Evolutionary conservation across 257 asterid genomes (phyloP), one percentile per base, ranked within the genome.

Genomic region (Perilla frutescens): DNA sequence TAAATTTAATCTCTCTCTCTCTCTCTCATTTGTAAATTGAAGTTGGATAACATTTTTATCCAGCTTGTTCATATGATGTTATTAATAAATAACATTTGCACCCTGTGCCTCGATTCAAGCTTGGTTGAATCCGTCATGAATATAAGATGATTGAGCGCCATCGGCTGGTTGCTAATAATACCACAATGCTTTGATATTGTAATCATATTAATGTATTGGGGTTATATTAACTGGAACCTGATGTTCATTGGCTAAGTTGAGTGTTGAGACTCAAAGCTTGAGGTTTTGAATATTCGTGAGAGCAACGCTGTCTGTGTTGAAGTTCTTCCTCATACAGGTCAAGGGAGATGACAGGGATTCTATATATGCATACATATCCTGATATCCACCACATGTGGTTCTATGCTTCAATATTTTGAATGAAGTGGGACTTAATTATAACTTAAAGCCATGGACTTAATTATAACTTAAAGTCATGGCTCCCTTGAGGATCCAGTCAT

Each of bases 101-200:
- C 51, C 68, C 68, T 7, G 51, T 41, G 68, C 37, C 63, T 57
- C 32, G 11, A 11, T 60, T 13, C 66, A 60, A 60, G 31, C 39
- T 60, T 13, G 15, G 8, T 39, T 40, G 29, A 43, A 43, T 47
- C 14, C 4, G 20, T 65, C 70, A 20, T 45, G 70, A 65, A 65
- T 29, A 47, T 65, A 44, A 43, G 12, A 43, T 13, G 15, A 3
- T 8, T 62, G 50, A 15, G 10, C 11, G 7, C 55, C 9, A 5
- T 11, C 15, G 48, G 56, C 71, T 47, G 56, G 43, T 29, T 65
- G 26, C 29, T 10, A 48, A 14, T 49, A 14, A 66, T 49, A 34
- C 37, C 14, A 32, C 36, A 66, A 48, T 20, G 12, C 53, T 65
- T 47, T 43, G 34, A 34, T 12, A 20, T 34, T 20, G 47, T 49